phyloP scores from a whole-genome alignment of 2,329 filamentous ascomycete species.

The Dactylellina parvicollis region DNA sequence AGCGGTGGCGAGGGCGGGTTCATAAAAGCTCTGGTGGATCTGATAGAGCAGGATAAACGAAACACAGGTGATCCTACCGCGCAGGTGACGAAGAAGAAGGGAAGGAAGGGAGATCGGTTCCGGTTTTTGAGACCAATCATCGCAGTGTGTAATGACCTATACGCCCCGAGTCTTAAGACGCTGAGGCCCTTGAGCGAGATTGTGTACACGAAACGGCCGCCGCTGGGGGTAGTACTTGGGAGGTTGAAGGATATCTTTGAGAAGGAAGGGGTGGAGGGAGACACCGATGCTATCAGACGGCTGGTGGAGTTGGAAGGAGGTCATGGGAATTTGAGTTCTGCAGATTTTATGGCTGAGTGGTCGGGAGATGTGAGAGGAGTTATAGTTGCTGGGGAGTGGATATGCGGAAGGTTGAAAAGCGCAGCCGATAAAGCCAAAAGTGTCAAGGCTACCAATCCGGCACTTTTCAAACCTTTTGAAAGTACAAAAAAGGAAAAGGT shows the following conservation, averaged over 20 bases:
- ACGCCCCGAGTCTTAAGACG: constrained; percentile 86
- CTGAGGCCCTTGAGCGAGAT: constrained; percentile 90
- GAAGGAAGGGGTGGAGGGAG: constrained; percentile 86
- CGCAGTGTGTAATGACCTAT: constrained; percentile 96
- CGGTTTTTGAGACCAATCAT: constrained; percentile 86
- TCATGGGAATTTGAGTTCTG: constrained; percentile 73
- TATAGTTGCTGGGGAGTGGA: constrained; percentile 89
- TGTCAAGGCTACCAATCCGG: constrained; percentile 61
- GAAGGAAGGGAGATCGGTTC: constrained; percentile 85
- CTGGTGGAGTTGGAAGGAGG: constrained; percentile 86
- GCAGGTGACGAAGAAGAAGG: constrained; percentile 61
- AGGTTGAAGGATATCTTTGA: constrained; percentile 86
- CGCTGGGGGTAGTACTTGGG: constrained; percentile 82
- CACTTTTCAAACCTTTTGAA: constrained; percentile 60
- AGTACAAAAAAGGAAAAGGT: constrained; percentile 59
- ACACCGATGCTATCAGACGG: constrained; percentile 86
- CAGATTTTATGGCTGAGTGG: constrained; percentile 59
- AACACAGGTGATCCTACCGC: constrained; percentile 67
- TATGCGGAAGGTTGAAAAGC: constrained; percentile 73
- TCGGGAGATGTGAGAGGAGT: constrained; percentile 78
- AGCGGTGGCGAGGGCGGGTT: constrained; percentile 84
- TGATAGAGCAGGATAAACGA: constrained; percentile 85
- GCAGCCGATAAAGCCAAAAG: constrained; percentile 17
- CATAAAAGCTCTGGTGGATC: constrained; percentile 90
- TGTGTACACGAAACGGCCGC: constrained; percentile 88